A percentile compares a stretch with the other conserved stretches of the same genome.
These are phyloP conservation scores for Penicillium sclerotigenum DNA, from an alignment of 2,329 filamentous ascomycete genomes.

Conservation along the genomic window DNA sequence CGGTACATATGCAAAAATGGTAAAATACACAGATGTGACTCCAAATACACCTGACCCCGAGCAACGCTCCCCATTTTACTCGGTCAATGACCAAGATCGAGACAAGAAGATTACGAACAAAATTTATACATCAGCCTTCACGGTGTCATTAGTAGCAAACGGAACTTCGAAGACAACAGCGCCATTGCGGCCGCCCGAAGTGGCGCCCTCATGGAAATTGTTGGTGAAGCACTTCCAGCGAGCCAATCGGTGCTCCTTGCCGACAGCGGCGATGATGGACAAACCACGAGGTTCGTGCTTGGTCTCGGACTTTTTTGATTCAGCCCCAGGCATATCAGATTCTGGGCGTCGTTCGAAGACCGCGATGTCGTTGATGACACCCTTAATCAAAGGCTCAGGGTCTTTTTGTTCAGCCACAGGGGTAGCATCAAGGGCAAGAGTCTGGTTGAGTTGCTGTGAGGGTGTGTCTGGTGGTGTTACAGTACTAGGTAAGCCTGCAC, in stretches of 20 bases:
- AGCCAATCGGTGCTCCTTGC: conserved; percentile 80
- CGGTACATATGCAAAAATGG: conserved; percentile 11
- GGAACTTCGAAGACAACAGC: conserved; percentile 85
- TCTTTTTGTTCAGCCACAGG: conserved; percentile 22
- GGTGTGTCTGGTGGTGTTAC: conserved; percentile 27
- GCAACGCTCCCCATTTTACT: conserved; percentile 18
- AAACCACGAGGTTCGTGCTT: conserved; percentile 58
- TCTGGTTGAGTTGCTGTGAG: conserved; percentile 35
- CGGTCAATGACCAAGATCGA: conserved; percentile 4
- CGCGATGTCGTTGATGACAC: conserved; percentile 83
- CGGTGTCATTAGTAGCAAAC: conserved; percentile 26
- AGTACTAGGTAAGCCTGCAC: conserved; percentile 28
- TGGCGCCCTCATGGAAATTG: conserved; percentile 34
- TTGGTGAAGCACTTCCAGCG: conserved; percentile 63
- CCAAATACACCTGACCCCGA: conserved; percentile 22
- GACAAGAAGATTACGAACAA: conserved; percentile 12
- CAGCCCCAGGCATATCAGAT: conserved; percentile 19
- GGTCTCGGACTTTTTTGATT: conserved; percentile 24
- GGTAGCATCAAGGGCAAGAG: conserved; percentile 29
- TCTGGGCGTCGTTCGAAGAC: conserved; percentile 72
- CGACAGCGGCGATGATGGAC: conserved; percentile 80
- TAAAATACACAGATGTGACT: conserved; percentile 19
- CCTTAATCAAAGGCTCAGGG: conserved; percentile 53
- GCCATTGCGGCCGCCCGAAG: conserved; percentile 65
- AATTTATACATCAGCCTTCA: conserved; percentile 23